Evolutionary conservation across 169 alveolate genomes (phyloP).

Genomic region (Cyclospora cayetanensis): DNA sequence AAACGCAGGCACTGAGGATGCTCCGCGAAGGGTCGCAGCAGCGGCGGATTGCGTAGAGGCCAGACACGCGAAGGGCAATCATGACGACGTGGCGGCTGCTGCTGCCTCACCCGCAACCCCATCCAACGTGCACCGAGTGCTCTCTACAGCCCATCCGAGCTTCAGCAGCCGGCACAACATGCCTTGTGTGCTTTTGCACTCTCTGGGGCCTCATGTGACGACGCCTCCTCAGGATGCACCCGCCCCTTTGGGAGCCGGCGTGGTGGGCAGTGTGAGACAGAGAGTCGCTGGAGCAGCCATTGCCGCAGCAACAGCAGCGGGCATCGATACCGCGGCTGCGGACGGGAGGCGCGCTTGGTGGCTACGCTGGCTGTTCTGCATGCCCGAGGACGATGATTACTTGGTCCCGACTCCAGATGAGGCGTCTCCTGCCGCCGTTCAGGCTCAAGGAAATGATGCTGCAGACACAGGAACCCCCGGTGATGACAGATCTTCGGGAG

Average conservation of each 20-base stretch:
- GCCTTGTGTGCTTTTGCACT: constrained; percentile 5
- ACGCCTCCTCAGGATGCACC: background rate
- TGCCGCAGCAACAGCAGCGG: constrained; percentile 25
- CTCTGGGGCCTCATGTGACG: background rate
- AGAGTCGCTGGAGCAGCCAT: background rate
- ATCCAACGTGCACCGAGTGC: too few species aligned
- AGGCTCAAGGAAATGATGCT: too few species aligned
- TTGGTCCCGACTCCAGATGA: background rate
- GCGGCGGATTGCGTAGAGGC: too few species aligned
- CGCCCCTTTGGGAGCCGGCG: background rate
- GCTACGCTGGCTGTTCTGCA: background rate
- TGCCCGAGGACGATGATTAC: background rate
- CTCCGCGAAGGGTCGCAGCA: too few species aligned
- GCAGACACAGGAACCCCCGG: background rate
- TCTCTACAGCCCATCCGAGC: too few species aligned
- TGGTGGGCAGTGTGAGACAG: background rate
- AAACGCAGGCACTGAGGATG: too few species aligned
- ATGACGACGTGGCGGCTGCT: too few species aligned
- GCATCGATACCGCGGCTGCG: background rate
- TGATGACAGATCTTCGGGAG: background rate
- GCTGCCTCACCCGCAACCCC: too few species aligned
- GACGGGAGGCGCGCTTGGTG: background rate
- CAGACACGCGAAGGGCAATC: too few species aligned
- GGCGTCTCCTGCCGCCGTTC: background rate
- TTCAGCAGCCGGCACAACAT: background rate